Conservation (phyloP, 257 asterid species). For the Perilla frutescens region DNA sequence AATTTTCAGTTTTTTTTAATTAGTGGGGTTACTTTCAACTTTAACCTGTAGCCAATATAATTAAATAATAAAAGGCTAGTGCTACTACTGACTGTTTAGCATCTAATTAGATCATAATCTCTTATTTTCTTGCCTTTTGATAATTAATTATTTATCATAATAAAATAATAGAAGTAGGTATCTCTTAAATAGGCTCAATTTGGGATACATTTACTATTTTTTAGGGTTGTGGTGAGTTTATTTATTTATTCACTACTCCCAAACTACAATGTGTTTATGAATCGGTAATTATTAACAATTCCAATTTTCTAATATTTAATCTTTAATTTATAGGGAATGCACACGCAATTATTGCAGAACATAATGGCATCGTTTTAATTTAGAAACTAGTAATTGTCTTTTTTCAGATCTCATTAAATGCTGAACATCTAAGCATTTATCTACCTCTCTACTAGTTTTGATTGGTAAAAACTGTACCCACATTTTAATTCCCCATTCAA, state of each 20-base stretch:
- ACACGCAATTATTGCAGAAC: not conserved
- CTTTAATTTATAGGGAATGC: not conserved
- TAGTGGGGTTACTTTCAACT: slow-evolving; percentile 41
- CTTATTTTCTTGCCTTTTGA: not conserved
- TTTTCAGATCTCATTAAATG: slow-evolving; percentile 29
- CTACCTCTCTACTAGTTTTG: not conserved
- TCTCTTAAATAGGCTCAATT: not conserved
- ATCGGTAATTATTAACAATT: not conserved
- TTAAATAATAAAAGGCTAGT: slow-evolving; percentile 35
- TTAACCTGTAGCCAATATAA: slow-evolving; percentile 37
- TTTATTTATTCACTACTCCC: not conserved
- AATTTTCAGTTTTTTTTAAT: slow-evolving; percentile 38
- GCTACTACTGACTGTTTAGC: slow-evolving; percentile 28
- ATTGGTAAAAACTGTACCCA: not conserved
- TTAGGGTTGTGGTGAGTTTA: not conserved
- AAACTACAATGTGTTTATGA: not conserved
- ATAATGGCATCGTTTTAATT: not conserved
- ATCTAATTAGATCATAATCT: slow-evolving; percentile 34
- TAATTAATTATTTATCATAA: not conserved
- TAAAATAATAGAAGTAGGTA: not conserved
- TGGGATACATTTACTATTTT: too few species aligned
- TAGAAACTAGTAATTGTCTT: not conserved
- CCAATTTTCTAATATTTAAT: not conserved
- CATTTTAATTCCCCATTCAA: not conserved
- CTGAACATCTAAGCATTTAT: slow-evolving; percentile 2